Conservation (phyloP, 2,329 filamentous ascomycete species). For the Seiridium unicorne region DNA sequence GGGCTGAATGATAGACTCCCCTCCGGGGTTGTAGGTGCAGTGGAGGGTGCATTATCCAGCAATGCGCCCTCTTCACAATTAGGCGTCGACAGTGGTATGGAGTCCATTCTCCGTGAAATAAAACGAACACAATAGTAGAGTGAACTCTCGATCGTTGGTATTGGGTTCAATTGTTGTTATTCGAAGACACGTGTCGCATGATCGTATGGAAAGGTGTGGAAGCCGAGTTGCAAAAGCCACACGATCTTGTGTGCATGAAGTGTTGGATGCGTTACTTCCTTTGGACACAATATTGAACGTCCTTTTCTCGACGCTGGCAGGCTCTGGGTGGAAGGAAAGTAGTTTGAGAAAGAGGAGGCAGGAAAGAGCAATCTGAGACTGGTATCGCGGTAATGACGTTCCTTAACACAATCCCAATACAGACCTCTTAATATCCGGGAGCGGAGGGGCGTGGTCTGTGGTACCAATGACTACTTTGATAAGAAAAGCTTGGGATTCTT, state of each 20-base stretch:
- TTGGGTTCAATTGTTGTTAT: background rate
- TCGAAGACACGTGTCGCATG: background rate
- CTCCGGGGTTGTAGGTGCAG: slow-evolving; percentile 43
- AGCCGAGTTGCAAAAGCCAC: background rate
- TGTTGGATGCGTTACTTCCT: background rate
- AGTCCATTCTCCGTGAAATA: slow-evolving; percentile 13
- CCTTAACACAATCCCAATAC: background rate
- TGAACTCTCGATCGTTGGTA: background rate
- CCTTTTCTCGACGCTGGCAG: background rate
- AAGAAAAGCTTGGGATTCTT: background rate
- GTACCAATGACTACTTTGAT: background rate
- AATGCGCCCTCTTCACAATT: slow-evolving; percentile 28
- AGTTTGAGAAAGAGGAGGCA: background rate
- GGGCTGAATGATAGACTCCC: slow-evolving; percentile 41
- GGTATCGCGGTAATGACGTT: background rate
- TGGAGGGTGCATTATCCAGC: slow-evolving; percentile 31
- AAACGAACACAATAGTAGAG: background rate
- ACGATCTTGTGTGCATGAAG: background rate
- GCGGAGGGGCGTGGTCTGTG: background rate
- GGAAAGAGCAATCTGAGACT: background rate
- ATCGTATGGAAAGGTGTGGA: background rate
- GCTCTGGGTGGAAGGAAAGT: background rate
- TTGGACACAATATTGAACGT: background rate
- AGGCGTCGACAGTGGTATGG: slow-evolving; percentile 17
- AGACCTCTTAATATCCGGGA: background rate